Evolutionary conservation across 371 early-diverging fungal genomes (phyloP).

Genomic region (Mortierella sp.): DNA sequence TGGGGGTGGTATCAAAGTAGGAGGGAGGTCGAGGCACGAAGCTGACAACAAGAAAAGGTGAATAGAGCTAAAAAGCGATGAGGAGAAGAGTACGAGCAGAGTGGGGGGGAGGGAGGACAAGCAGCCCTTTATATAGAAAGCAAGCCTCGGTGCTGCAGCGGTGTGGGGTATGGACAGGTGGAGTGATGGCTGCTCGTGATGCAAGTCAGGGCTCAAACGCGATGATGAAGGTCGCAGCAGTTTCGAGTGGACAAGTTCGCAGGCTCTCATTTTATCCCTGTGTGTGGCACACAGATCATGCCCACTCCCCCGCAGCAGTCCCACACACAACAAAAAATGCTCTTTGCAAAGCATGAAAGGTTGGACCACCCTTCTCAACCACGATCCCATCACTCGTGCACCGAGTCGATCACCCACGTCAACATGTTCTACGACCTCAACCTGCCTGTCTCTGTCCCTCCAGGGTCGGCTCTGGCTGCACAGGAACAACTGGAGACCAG

Average conservation of each 20-base stretch:
- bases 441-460: conserved; percentile 29
- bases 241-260: conserved; percentile 1
- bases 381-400: background rate
- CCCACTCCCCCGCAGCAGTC: too few relatives aligned
- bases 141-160: too few relatives aligned
- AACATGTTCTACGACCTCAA: conserved; percentile 53
- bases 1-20: too few relatives aligned
- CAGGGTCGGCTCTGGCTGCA: conserved; percentile 42
- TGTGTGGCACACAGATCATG: too few relatives aligned
- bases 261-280: too few relatives aligned
- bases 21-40: too few relatives aligned
- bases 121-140: too few relatives aligned
- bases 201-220: too few relatives aligned
- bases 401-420: background rate
- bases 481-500: conserved; percentile 52
- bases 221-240: conserved; percentile 2
- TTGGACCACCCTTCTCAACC: background rate
- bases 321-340: background rate
- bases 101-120: too few relatives aligned
- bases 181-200: too few relatives aligned
- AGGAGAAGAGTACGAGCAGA: background rate
- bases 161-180: too few relatives aligned
- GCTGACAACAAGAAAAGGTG: too few relatives aligned
- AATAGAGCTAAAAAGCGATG: conserved; percentile 1
- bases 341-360: background rate